These are phyloP conservation scores for Neocatenulostroma microsporum DNA, from an alignment of 2,329 filamentous ascomycete species.

Conservation along the genomic window DNA sequence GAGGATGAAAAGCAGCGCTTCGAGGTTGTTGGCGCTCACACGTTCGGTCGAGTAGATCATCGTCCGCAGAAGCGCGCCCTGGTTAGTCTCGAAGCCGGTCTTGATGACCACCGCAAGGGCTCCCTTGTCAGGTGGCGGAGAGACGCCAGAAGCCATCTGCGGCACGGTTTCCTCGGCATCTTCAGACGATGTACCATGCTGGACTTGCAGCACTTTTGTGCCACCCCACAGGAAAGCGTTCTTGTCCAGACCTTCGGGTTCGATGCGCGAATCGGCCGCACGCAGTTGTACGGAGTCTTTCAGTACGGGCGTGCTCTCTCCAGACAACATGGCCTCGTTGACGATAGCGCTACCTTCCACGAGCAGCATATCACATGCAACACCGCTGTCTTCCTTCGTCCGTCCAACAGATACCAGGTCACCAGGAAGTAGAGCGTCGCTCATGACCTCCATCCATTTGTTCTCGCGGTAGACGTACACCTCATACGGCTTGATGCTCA, in stretches of 20 bases:
- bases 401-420: slow-evolving; percentile 87
- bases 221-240: slow-evolving; percentile 94
- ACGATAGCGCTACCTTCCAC: slow-evolving; percentile 95
- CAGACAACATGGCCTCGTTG: slow-evolving; percentile 98
- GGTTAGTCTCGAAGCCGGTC: slow-evolving; percentile 97
- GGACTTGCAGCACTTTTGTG: slow-evolving; percentile 93
- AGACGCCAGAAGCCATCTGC: slow-evolving; percentile 66
- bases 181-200: slow-evolving; percentile 72
- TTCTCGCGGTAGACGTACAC: slow-evolving; percentile 82
- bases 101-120: slow-evolving; percentile 91
- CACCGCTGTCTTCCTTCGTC: slow-evolving; percentile 93
- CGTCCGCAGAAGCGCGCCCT: slow-evolving; percentile 92
- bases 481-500: slow-evolving; percentile 98
- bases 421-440: slow-evolving; percentile 85
- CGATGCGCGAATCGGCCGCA: slow-evolving; percentile 69
- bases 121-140: slow-evolving; percentile 81
- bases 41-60: slow-evolving; percentile 99
- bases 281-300: slow-evolving; percentile 94
- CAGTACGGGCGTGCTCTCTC: slow-evolving; percentile 90
- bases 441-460: slow-evolving; percentile 81
- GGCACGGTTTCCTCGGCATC: slow-evolving; percentile 52
- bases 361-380: slow-evolving; percentile 93
- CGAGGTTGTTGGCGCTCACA: slow-evolving; percentile 95
- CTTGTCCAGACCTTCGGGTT: slow-evolving; percentile 89
- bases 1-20: slow-evolving; percentile 94